phyloP scores from a whole-genome alignment of 2,329 filamentous ascomycete genomes.

The Aspergillus candidus region DNA sequence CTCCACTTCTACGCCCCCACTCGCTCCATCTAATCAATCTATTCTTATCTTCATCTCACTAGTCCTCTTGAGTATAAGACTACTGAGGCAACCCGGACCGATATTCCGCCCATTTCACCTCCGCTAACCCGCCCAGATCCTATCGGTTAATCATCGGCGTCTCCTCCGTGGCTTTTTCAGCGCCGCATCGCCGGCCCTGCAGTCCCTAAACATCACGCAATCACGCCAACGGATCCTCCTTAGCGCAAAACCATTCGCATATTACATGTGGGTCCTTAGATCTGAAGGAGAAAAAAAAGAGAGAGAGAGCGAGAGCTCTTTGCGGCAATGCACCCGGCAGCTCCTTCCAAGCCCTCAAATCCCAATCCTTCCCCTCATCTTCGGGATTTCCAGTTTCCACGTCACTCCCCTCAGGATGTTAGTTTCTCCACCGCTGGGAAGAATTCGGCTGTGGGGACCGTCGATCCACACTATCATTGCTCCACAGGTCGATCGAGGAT shows the following conservation, averaged over 20 bases:
- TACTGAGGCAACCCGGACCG: conserved; percentile 12
- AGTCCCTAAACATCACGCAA: too few relatives aligned
- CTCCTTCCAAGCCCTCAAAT: too few relatives aligned
- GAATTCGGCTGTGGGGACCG: not conserved
- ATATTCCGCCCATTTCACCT: conserved; percentile 10
- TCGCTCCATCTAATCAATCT: too few relatives aligned
- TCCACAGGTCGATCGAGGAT: not conserved
- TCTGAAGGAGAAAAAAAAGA: too few relatives aligned
- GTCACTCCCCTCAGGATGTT: too few relatives aligned
- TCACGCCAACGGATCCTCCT: too few relatives aligned
- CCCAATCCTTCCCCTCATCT: not conserved
- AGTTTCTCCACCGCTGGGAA: conserved; percentile 3
- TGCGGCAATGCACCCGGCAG: too few relatives aligned
- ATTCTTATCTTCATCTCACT: not conserved
- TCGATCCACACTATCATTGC: not conserved
- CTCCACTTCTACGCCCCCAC: not conserved
- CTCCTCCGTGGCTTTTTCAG: conserved; percentile 20
- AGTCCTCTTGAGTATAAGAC: too few relatives aligned
- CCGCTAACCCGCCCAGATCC: conserved; percentile 1
- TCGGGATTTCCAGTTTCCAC: too few relatives aligned
- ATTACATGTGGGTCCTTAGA: too few relatives aligned
- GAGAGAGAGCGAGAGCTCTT: too few relatives aligned
- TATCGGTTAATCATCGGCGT: conserved; percentile 26
- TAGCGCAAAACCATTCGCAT: too few relatives aligned
- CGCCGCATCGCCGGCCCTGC: not conserved